Evolutionary conservation across 140 eudicot species (phyloP).

Genomic region (Senecio squalidus): DNA sequence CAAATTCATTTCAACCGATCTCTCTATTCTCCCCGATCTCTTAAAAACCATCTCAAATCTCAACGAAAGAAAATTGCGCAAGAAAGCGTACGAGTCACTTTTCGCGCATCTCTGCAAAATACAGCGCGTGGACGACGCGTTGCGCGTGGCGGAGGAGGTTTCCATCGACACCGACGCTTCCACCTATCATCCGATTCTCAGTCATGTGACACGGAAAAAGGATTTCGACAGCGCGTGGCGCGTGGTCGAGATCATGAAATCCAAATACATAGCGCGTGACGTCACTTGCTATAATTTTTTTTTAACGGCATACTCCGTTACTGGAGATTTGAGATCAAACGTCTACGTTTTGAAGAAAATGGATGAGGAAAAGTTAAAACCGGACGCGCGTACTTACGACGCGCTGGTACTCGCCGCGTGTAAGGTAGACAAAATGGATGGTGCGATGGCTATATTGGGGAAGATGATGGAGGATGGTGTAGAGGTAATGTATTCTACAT

Average conservation of each 20-base stretch:
- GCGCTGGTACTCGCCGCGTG: slow-evolving; percentile 75
- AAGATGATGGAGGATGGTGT: slow-evolving; percentile 48
- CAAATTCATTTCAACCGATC: too few species aligned
- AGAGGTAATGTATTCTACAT: slow-evolving; percentile 36
- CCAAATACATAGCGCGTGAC: slow-evolving; percentile 30
- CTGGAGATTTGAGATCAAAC: slow-evolving; percentile 34
- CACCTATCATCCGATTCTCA: slow-evolving; percentile 50
- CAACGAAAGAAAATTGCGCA: slow-evolving; percentile 28
- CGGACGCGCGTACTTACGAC: slow-evolving; percentile 58
- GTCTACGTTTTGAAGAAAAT: slow-evolving; percentile 37
- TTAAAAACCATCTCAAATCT: slow-evolving; percentile 33
- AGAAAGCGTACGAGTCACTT: slow-evolving; percentile 47
- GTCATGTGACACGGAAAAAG: slow-evolving; percentile 30
- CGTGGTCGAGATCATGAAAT: slow-evolving; percentile 41
- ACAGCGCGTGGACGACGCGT: slow-evolving; percentile 35
- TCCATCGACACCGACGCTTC: slow-evolving; percentile 34
- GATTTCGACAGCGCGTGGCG: slow-evolving; percentile 35
- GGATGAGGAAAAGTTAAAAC: slow-evolving; percentile 39
- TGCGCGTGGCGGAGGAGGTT: slow-evolving; percentile 38
- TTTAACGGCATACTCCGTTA: slow-evolving; percentile 37
- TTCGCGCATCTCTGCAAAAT: slow-evolving; percentile 38
- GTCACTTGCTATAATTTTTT: slow-evolving; percentile 40
- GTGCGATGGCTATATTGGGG: slow-evolving; percentile 46
- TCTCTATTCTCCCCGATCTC: slow-evolving; percentile 35
- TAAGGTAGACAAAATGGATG: slow-evolving; percentile 51